phyloP scores from a whole-genome alignment of 2,329 filamentous ascomycete genomes.

The Fusarium decemcellulare region DNA sequence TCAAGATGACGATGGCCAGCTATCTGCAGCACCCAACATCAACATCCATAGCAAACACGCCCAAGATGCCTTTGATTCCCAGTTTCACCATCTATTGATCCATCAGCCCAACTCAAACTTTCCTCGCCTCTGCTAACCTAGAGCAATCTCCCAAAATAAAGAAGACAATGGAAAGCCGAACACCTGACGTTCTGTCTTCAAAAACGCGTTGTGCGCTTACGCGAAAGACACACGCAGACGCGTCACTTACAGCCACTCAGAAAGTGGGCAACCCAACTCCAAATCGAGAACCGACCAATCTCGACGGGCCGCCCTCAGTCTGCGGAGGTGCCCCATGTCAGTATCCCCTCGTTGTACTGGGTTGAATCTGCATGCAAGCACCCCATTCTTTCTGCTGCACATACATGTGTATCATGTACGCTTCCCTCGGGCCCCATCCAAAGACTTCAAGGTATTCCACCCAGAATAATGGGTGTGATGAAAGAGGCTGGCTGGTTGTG shows the following conservation, averaged over 20 bases:
- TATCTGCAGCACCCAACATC: neutral
- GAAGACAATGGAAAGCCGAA: neutral
- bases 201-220: slow-evolving; percentile 13
- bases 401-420: slow-evolving; percentile 7
- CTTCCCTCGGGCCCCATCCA: slow-evolving; percentile 1
- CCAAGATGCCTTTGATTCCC: neutral
- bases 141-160: neutral
- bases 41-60: slow-evolving; percentile 23
- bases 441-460: slow-evolving; percentile 10
- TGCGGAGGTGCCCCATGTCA: neutral
- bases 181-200: slow-evolving; percentile 5
- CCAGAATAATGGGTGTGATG: slow-evolving; percentile 29
- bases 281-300: slow-evolving; percentile 19
- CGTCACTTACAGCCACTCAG: slow-evolving; percentile 32
- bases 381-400: slow-evolving; percentile 3
- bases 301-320: neutral
- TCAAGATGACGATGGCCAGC: slow-evolving; percentile 37
- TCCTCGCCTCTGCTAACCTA: slow-evolving; percentile 22
- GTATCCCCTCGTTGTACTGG: neutral
- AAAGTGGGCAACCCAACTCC: slow-evolving; percentile 2
- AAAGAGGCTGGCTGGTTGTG: slow-evolving; percentile 17
- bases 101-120: slow-evolving; percentile 6
- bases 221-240: slow-evolving; percentile 32
- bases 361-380: slow-evolving; percentile 9
- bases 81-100: slow-evolving; percentile 2